Conservation (phyloP, 352 stramenopile species). For the Globisporangium splendens region DNA sequence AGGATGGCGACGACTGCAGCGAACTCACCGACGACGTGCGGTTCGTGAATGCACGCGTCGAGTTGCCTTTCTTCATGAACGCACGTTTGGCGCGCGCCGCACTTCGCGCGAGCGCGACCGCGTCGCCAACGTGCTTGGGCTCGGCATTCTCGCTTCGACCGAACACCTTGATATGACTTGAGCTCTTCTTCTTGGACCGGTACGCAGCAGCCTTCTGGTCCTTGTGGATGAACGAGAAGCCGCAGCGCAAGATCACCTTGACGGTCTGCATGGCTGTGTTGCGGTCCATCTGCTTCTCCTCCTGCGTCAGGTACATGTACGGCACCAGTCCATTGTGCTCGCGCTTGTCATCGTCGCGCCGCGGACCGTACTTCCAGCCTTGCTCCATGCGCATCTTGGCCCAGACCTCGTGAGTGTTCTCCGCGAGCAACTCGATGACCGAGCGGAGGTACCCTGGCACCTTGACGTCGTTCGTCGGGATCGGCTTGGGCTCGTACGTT, state of each 20-base stretch:
- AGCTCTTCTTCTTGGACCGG: constrained; percentile 36
- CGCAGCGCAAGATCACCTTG: constrained; percentile 72
- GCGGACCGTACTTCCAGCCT: constrained; percentile 71
- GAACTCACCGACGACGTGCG: constrained; percentile 10
- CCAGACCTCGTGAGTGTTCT: constrained; percentile 85
- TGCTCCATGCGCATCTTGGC: constrained; percentile 78
- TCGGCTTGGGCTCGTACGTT: constrained; percentile 62
- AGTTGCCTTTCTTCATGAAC: constrained; percentile 37
- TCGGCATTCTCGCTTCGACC: constrained; percentile 66
- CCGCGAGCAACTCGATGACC: constrained; percentile 68
- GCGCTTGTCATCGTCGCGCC: constrained; percentile 58
- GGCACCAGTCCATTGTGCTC: constrained; percentile 75
- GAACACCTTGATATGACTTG: constrained; percentile 44
- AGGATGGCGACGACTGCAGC: constrained; percentile 7
- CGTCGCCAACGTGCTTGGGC: constrained; percentile 45
- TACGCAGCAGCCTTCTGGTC: constrained; percentile 36
- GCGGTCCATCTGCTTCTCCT: constrained; percentile 82
- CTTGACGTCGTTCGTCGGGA: constrained; percentile 60
- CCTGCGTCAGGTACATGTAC: constrained; percentile 75
- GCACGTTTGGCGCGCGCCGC: constrained; percentile 53
- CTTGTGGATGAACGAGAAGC: constrained; percentile 64
- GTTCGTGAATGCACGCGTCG: constrained; percentile 14
- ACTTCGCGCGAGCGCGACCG: constrained; percentile 38
- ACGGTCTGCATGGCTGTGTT: constrained; percentile 83
- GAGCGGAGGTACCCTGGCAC: constrained; percentile 55